These are phyloP conservation scores for Leptographium procerum DNA, from an alignment of 2,329 filamentous ascomycete species.

Conservation along the genomic window DNA sequence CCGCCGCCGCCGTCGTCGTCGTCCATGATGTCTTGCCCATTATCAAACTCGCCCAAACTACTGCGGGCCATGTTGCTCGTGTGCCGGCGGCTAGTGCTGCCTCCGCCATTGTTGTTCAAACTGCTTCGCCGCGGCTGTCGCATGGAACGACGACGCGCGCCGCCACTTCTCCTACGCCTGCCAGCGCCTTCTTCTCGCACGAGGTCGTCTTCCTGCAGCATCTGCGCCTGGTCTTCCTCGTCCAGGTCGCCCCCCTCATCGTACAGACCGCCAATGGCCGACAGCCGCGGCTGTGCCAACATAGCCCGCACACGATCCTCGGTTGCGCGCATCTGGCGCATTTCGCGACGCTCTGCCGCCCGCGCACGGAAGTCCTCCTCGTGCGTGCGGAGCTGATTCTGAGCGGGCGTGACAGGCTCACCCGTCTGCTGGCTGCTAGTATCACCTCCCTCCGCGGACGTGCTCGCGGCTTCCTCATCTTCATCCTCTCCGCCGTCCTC, in stretches of 20 bases:
- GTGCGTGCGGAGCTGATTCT: constrained; percentile 26
- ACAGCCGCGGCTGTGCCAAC: constrained; percentile 33
- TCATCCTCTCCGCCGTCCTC: not conserved
- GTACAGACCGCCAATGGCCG: constrained; percentile 27
- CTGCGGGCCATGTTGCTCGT: not conserved
- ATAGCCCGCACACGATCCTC: constrained; percentile 54
- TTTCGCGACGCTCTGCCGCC: constrained; percentile 27
- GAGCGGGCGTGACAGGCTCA: constrained; percentile 12
- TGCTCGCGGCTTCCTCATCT: not conserved
- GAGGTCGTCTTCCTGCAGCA: constrained; percentile 54
- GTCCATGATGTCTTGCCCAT: not conserved
- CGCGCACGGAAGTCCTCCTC: constrained; percentile 19
- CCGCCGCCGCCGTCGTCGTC: not conserved
- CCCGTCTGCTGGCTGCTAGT: not conserved
- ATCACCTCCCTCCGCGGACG: not conserved
- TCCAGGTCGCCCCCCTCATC: constrained; percentile 41
- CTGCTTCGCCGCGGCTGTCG: constrained; percentile 8
- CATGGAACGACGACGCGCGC: constrained; percentile 12
- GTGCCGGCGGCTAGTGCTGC: not conserved
- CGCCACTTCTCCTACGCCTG: not conserved
- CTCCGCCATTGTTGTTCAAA: not conserved
- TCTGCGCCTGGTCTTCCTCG: constrained; percentile 43
- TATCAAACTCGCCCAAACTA: not conserved
- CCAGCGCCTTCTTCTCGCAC: constrained; percentile 16
- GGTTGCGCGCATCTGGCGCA: constrained; percentile 40